A percentile compares a stretch with the other conserved stretches of the same genome.
These are phyloP conservation scores for Coemansia sp. DNA, from an alignment of 192 early-diverging fungal genomes.

Conservation along the genomic window DNA sequence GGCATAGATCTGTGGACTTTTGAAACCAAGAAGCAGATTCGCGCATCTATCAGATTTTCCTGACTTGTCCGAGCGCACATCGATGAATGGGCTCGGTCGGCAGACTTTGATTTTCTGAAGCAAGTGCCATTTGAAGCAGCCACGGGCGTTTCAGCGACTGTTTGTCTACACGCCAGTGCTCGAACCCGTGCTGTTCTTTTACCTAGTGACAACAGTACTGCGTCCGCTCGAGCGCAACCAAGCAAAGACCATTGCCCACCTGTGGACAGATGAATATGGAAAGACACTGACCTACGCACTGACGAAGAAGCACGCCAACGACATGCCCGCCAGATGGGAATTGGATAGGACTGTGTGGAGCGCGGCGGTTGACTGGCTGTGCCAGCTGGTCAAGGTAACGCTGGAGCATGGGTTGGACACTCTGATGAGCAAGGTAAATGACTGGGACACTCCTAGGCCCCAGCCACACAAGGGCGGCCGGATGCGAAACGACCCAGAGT, in stretches of 20 bases:
- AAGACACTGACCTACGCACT: constrained; percentile 3
- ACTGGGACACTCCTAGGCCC: constrained; percentile 11
- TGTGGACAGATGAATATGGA: constrained; percentile 24
- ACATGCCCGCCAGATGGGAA: constrained; percentile 10
- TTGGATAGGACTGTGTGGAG: constrained; percentile 20
- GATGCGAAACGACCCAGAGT: constrained; percentile 1
- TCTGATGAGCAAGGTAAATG: constrained; percentile 12
- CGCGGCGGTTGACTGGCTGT: constrained; percentile 27
- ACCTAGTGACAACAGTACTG: constrained; percentile 28
- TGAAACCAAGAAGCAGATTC: constrained; percentile 9
- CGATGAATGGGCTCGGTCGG: not conserved
- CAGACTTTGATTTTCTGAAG: constrained; percentile 16
- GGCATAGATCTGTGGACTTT: constrained; percentile 10
- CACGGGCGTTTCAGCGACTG: constrained; percentile 4
- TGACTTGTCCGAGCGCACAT: constrained; percentile 3
- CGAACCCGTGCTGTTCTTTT: constrained; percentile 33
- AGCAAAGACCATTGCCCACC: constrained; percentile 11
- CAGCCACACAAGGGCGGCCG: not conserved
- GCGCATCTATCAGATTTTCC: constrained; percentile 2
- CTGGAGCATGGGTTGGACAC: constrained; percentile 7
- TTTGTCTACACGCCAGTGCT: constrained; percentile 7
- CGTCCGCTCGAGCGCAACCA: constrained; percentile 10
- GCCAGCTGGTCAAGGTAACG: constrained; percentile 5
- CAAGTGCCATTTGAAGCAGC: constrained; percentile 18
- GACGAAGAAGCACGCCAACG: not conserved